A percentile compares a stretch with the other conserved stretches of the same genome.
Evolutionary conservation across 2,329 filamentous ascomycete species (phyloP).

Genomic region (Monilinia vaccinii-corymbosi): DNA sequence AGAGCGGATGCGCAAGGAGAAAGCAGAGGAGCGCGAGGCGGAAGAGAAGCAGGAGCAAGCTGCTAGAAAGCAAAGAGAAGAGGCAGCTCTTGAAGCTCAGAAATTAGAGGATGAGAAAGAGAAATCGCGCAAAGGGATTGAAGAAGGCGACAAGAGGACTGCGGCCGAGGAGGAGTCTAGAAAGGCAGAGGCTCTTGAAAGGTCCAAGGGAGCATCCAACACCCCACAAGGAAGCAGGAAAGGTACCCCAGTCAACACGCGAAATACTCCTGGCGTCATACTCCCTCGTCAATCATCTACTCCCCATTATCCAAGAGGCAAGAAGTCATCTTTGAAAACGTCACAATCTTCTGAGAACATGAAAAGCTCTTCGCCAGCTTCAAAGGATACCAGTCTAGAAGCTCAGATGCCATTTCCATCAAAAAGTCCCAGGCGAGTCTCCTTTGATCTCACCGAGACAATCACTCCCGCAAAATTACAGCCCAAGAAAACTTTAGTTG

Average conservation of each 20-base stretch:
- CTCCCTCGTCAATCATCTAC: constrained; percentile 20
- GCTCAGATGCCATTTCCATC: constrained; percentile 19
- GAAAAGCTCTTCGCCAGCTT: constrained; percentile 17
- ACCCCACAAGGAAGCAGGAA: background rate
- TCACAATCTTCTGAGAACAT: constrained; percentile 16
- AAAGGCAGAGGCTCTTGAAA: background rate
- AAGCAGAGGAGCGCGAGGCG: constrained; percentile 10
- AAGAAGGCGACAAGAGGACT: constrained; percentile 15
- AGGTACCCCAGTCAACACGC: constrained; percentile 10
- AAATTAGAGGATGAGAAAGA: constrained; percentile 17
- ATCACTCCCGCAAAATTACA: constrained; percentile 2
- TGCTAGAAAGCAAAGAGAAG: constrained; percentile 9
- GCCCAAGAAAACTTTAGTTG: background rate
- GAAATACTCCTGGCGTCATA: constrained; percentile 9
- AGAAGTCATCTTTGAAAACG: constrained; percentile 21
- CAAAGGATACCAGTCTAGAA: constrained; percentile 17
- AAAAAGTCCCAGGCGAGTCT: constrained; percentile 14
- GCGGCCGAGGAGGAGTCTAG: constrained; percentile 2
- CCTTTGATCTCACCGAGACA: constrained; percentile 14
- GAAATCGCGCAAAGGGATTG: constrained; percentile 5
- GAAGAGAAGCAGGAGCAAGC: constrained; percentile 13
- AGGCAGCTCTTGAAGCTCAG: constrained; percentile 10
- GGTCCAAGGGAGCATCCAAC: background rate
- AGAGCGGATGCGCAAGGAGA: constrained; percentile 15
- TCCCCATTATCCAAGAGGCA: constrained; percentile 20